phyloP scores from a whole-genome alignment of 805 yeast species.

The Candida caryicola region DNA sequence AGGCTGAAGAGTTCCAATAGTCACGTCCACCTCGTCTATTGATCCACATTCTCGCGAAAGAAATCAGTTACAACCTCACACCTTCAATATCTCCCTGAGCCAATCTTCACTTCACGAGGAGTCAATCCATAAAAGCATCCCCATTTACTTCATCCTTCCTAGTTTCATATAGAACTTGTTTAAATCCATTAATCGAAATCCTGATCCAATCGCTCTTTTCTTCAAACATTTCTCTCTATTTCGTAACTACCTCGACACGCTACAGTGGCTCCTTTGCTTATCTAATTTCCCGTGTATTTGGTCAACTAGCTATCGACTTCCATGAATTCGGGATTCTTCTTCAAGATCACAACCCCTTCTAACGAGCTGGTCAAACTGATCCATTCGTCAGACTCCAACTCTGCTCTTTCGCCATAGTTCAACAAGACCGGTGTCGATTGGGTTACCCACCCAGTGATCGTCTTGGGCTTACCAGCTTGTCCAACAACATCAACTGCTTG shows the following conservation, averaged over 20 bases:
- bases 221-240: not conserved
- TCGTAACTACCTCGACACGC: not conserved
- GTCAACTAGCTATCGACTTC: slow-evolving; percentile 46
- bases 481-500: slow-evolving; percentile 99
- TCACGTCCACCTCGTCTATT: no score
- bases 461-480: slow-evolving; percentile 98
- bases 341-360: slow-evolving; percentile 91
- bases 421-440: slow-evolving; percentile 95
- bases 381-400: slow-evolving; percentile 92
- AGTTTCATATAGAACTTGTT: not conserved
- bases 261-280: not conserved
- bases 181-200: not conserved
- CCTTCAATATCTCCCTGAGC: no score
- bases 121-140: not conserved
- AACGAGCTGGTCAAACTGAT: slow-evolving; percentile 73
- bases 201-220: not conserved
- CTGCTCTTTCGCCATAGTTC: slow-evolving; percentile 95
- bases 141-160: slow-evolving; percentile 1
- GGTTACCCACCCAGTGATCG: slow-evolving; percentile 99
- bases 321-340: slow-evolving; percentile 83
- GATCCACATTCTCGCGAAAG: no score
- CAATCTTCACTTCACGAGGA: no score
- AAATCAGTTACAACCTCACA: no score
- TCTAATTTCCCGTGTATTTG: slow-evolving; percentile 1
- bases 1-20: slow-evolving; percentile 82